Evolutionary conservation across 805 yeast species (phyloP).

Genomic region (Teunomyces tritomae): DNA sequence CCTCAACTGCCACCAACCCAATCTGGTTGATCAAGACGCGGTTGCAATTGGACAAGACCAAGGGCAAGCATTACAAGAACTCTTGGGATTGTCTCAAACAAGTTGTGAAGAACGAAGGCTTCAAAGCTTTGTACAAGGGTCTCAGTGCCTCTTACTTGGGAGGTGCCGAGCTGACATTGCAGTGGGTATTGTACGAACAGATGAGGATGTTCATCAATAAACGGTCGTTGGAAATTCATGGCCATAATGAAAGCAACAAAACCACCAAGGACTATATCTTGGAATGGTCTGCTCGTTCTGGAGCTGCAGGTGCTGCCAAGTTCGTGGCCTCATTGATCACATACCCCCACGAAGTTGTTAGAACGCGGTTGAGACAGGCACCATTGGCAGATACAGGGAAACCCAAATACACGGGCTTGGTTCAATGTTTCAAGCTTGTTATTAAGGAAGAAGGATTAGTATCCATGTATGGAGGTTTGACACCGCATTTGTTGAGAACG

Average conservation of each 20-base stretch:
- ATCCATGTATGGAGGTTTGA: conserved; percentile 95
- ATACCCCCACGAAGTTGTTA: conserved; percentile 95
- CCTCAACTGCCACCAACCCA: conserved; percentile 96
- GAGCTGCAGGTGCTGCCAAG: conserved; percentile 97
- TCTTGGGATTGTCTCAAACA: conserved; percentile 80
- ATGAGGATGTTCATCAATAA: conserved; percentile 70
- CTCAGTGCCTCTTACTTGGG: conserved; percentile 92
- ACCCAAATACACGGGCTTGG: conserved; percentile 84
- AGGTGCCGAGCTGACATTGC: conserved; percentile 86
- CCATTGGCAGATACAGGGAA: conserved; percentile 71
- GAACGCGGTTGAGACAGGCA: conserved; percentile 94
- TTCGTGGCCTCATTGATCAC: conserved; percentile 88
- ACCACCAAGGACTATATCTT: conserved; percentile 59
- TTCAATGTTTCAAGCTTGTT: conserved; percentile 84
- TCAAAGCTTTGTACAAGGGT: conserved; percentile 82
- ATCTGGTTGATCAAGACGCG: conserved; percentile 97
- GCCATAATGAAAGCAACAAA: conserved; percentile 24
- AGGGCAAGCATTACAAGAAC: conserved; percentile 66
- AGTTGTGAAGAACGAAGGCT: conserved; percentile 73
- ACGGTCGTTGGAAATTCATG: conserved; percentile 42
- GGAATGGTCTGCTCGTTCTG: conserved; percentile 95
- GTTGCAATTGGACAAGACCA: conserved; percentile 81
- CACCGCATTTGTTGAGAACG: conserved; percentile 94
- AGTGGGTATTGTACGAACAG: conserved; percentile 96
- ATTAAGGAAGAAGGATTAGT: conserved; percentile 88